Base-by-base conservation (phyloP, 306 rosid genomes). In the Cucurbita pepo region DNA sequence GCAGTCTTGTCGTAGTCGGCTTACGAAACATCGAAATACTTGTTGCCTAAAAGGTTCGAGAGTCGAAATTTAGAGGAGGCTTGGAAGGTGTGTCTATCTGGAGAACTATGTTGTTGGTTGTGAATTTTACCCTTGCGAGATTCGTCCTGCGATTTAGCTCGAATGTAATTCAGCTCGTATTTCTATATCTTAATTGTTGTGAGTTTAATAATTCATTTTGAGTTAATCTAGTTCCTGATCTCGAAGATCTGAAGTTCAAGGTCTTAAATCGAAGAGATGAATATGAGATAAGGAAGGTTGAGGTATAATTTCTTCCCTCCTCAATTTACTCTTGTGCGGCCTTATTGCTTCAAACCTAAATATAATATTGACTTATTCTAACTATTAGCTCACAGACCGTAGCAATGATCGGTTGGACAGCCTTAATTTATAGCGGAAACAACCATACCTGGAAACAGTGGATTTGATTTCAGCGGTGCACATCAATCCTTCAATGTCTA, bases 361-460 rank as follows among this genome's bases (percentile, higher is more conserved):
- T 41, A 44, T 67, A 21, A 18, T 67, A 47, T 47, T 13, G 43
- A 69, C n/a, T 69, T 48, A 69, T 10, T 69, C 73, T 47, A 30
- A 69, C 10, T 14, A 30, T 69, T 69, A 48, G 73, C 58, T 69
- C 38, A 69, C 38, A 14, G 21, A 41, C 21, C 53, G 53, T 69
- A 59, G 64, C 25, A 60, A 18, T 79, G 65, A 79, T 76, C 79
- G 57, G 77, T 59, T 51, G 78, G 80, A 78, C 88, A 93, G 96
- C 85, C 94, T 70, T 93, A 93, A 84, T 87, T 86, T 79, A 74
- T 85, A 82, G 98, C 98, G 0, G 97, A 94, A 85, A 84, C 92
- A 64, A 80, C 90, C 61, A 94, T 94, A 95, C 96, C 96, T 5
- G 97, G 98, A 81, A 90, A 81, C 74, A 81, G 78, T 73, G 98